Evolutionary conservation across 768 basidiomycete species (phyloP), one percentile per base, ranked within the genome.

Genomic region (Kwoniella botswanensis): DNA sequence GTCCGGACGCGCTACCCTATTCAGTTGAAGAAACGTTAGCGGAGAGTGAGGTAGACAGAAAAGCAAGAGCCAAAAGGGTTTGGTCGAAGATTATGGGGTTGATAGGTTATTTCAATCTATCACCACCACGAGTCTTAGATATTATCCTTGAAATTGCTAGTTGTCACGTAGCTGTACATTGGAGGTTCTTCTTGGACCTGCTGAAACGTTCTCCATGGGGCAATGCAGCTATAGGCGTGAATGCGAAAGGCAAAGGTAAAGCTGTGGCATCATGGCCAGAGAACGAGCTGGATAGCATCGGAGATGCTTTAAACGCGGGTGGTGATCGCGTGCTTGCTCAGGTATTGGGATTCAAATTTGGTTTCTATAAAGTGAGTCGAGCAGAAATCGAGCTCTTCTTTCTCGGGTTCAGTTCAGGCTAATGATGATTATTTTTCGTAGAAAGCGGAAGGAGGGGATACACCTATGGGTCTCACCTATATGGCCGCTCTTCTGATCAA

Each of bases 281-380:
- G 0, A 71, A 73, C 4, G 72, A 84, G 12, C 64, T 76, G 21
- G 63, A 55, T 6, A 71, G 76, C n/a, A 74, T 80, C 10, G 76
- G 76, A 44, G 74, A 70, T 21, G 72, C 72, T 21, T 70, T 83
- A 66, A 90, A 64, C 22, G 57, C 50, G 21, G 69, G 66, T 7
- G 82, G 83, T 18, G 79, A 80, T 65, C 63, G 79, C 10, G 80
- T 84, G 18, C 64, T 84, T 41, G 77, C 93, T 15, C 94, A 99
- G 84, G 92, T 98, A 7, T 86, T 99, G 22, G 97, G 97, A n/a
- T 98, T 98, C 88, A 99, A 99, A 84, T 96, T 97, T 77, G 87
- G 88, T 10, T 90, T 91, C 81, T 95, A 96, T 83, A 91, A 95
- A 85, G 95, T 94, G 73, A 59, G 87, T 76, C 56, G 50, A 18